A percentile compares a stretch with the other conserved stretches of the same genome.
phyloP scores from a whole-genome alignment of 805 yeast genomes.

The Ogataea salicorniae region DNA sequence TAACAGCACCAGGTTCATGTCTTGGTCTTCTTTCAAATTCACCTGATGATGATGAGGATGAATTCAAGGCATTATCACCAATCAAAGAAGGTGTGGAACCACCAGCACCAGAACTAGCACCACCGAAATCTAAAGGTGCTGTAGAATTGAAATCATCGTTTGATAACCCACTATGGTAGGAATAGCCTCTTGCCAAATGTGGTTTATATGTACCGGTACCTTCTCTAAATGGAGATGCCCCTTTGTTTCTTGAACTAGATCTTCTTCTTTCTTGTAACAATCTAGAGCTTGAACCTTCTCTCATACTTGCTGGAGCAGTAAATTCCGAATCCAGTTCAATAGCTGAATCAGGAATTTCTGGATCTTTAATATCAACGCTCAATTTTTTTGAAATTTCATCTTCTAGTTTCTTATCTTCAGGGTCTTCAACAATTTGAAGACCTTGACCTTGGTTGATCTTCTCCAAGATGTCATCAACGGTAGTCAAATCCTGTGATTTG shows the following conservation, averaged over 20 bases:
- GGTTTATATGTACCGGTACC: slow-evolving; percentile 38
- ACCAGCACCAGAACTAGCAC: neutral
- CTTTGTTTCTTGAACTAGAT: slow-evolving; percentile 17
- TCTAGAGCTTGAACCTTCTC: slow-evolving; percentile 37
- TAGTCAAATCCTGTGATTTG: slow-evolving; percentile 21
- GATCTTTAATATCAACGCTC: slow-evolving; percentile 10
- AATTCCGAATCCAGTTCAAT: slow-evolving; percentile 34
- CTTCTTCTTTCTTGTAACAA: slow-evolving; percentile 15
- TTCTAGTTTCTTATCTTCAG: slow-evolving; percentile 6
- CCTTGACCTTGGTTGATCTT: slow-evolving; percentile 29
- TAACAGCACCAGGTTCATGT: slow-evolving; percentile 31
- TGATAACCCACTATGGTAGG: slow-evolving; percentile 55
- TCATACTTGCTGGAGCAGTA: slow-evolving; percentile 41
- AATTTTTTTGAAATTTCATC: slow-evolving; percentile 7
- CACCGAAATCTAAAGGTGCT: slow-evolving; percentile 33
- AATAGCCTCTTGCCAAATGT: slow-evolving; percentile 73
- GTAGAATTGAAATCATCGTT: slow-evolving; percentile 33
- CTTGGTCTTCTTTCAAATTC: slow-evolving; percentile 34
- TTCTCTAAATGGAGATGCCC: slow-evolving; percentile 23
- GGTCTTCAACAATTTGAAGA: slow-evolving; percentile 10
- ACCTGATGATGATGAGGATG: slow-evolving; percentile 16
- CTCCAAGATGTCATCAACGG: slow-evolving; percentile 29
- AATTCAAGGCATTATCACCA: neutral
- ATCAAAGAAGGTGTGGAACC: neutral
- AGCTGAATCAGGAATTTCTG: slow-evolving; percentile 31